Evolutionary conservation across 2,329 filamentous ascomycete species (phyloP).

Genomic region (Fusarium verticillioides): DNA sequence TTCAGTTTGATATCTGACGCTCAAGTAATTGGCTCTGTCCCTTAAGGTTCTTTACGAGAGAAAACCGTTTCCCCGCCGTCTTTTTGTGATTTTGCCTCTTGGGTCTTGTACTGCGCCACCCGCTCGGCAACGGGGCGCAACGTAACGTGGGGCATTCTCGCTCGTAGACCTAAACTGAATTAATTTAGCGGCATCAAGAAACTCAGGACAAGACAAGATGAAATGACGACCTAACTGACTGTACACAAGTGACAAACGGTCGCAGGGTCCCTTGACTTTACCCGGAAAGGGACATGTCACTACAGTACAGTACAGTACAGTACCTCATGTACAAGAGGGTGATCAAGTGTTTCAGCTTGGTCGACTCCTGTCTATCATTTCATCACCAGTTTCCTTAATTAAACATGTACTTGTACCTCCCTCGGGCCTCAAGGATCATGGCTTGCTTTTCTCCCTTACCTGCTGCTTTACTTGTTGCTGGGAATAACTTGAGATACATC

Average conservation of each 20-base stretch:
- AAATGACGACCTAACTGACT: slow-evolving; percentile 4
- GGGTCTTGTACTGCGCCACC: slow-evolving; percentile 34
- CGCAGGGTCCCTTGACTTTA: slow-evolving; percentile 5
- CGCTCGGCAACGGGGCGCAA: slow-evolving; percentile 36
- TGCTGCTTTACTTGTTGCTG: not conserved
- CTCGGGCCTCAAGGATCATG: slow-evolving; percentile 4
- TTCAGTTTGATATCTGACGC: not conserved
- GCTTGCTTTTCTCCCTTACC: not conserved
- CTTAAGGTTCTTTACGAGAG: not conserved
- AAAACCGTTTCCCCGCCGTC: slow-evolving; percentile 4
- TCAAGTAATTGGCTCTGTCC: not conserved
- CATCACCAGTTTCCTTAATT: slow-evolving; percentile 28
- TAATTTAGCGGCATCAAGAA: slow-evolving; percentile 10
- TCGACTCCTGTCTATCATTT: slow-evolving; percentile 39
- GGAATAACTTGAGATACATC: slow-evolving; percentile 2
- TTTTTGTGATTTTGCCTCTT: slow-evolving; percentile 1
- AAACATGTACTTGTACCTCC: not conserved
- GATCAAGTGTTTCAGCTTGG: slow-evolving; percentile 40
- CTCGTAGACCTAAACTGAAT: not conserved
- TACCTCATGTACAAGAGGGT: not conserved
- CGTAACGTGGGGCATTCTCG: slow-evolving; percentile 31
- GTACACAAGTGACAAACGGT: not conserved
- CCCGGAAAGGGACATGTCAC: slow-evolving; percentile 7
- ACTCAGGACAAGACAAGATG: not conserved
- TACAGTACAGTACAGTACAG: not conserved